A percentile compares a stretch with the other conserved stretches of the same genome.
Evolutionary conservation across 169 alveolate genomes (phyloP).

Genomic region (Theileria luwenshuni): DNA sequence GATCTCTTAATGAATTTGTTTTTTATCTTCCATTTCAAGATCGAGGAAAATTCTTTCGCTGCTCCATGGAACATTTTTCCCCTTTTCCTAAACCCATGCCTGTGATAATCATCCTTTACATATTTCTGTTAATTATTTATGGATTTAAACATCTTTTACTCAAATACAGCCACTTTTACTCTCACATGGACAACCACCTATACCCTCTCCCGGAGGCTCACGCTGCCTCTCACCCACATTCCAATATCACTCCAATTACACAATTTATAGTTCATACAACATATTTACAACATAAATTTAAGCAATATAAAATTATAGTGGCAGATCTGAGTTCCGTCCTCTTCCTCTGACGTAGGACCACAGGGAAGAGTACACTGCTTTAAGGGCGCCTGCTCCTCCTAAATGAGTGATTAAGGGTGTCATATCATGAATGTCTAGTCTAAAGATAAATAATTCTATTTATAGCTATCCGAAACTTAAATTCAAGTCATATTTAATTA

Average conservation of each 20-base stretch:
- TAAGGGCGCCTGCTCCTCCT: conserved; percentile 73
- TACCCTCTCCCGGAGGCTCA: not conserved
- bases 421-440: not conserved
- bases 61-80: not conserved
- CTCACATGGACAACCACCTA: not conserved
- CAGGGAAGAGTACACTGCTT: conserved; percentile 50
- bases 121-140: too few relatives aligned
- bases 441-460: not conserved
- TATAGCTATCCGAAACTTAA: not conserved
- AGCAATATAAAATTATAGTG: conserved; percentile 23
- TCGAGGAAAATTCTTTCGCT: too few relatives aligned
- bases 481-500: not conserved
- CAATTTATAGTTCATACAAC: not conserved
- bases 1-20: not conserved
- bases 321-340: conserved; percentile 35
- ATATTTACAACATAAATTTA: not conserved
- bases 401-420: not conserved
- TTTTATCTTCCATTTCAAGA: not conserved
- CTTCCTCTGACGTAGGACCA: conserved; percentile 60
- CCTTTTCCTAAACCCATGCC: not conserved
- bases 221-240: not conserved
- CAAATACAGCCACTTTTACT: not conserved
- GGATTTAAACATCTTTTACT: too few relatives aligned
- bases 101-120: not conserved
- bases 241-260: not conserved